These are phyloP conservation scores for Dichomitus squalens DNA, from an alignment of 1,284 basidiomycete genomes.

Conservation along the genomic window DNA sequence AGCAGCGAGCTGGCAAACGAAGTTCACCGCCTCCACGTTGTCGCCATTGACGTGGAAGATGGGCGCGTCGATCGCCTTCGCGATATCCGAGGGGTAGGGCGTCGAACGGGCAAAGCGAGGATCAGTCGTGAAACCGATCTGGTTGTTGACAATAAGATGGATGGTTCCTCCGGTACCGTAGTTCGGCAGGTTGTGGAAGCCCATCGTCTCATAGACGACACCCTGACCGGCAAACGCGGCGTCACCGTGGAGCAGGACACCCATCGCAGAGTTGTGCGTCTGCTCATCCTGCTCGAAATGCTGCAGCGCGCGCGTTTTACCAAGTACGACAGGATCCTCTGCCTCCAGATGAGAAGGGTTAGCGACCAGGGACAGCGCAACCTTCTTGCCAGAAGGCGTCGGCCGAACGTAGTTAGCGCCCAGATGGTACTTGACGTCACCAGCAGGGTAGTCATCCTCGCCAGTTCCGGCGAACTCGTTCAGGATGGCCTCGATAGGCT, in stretches of 20 bases:
- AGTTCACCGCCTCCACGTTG: constrained; percentile 97
- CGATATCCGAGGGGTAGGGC: constrained; percentile 98
- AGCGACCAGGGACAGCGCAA: constrained; percentile 95
- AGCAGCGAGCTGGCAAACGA: constrained; percentile 96
- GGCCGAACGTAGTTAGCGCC: constrained; percentile 99
- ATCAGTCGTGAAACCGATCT: constrained; percentile 99
- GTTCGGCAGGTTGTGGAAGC: constrained; percentile 93
- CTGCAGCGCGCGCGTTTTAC: constrained; percentile 96
- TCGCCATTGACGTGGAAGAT: constrained; percentile 99
- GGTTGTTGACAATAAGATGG: constrained; percentile 99
- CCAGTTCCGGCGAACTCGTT: constrained; percentile 91
- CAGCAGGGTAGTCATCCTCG: constrained; percentile 78
- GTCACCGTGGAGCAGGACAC: constrained; percentile 95
- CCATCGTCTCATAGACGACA: constrained; percentile 99
- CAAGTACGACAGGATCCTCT: constrained; percentile 96
- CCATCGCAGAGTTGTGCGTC: constrained; percentile 84
- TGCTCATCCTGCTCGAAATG: constrained; percentile 90
- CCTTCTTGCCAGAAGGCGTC: constrained; percentile 97
- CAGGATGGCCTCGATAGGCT: constrained; percentile 97
- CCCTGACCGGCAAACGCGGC: constrained; percentile 99
- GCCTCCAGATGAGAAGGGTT: constrained; percentile 99
- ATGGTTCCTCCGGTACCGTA: constrained; percentile 99
- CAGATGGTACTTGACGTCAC: constrained; percentile 99
- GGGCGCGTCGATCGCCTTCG: constrained; percentile 97
- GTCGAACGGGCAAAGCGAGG: constrained; percentile 98